Evolutionary conservation across 331 rosid species (phyloP).

Genomic region (Phaseolus coccineus): DNA sequence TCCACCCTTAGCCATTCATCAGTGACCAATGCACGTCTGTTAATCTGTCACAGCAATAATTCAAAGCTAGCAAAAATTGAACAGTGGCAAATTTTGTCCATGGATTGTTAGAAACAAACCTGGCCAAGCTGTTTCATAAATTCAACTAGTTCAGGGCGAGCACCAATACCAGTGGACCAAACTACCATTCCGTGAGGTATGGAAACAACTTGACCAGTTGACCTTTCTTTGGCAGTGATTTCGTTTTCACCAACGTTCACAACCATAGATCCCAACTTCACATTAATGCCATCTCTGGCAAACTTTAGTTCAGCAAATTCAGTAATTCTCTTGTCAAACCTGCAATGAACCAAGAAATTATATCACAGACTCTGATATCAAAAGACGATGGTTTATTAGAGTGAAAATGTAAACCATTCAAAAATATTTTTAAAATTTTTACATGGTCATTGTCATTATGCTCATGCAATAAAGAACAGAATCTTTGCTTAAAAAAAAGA

Average conservation of each 20-base stretch:
- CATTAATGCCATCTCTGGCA: conserved; percentile 84
- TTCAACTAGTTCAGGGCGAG: conserved; percentile 84
- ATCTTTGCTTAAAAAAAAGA: not conserved
- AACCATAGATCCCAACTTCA: conserved; percentile 86
- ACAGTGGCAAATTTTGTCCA: not conserved
- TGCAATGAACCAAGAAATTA: conserved; percentile 41
- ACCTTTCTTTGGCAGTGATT: conserved; percentile 66
- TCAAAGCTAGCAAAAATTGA: conserved; percentile 35
- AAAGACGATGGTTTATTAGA: not conserved
- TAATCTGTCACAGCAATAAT: conserved; percentile 57
- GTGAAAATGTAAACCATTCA: not conserved
- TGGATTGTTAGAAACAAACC: conserved; percentile 61
- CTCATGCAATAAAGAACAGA: not conserved
- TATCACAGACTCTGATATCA: not conserved
- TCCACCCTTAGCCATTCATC: conserved; percentile 96
- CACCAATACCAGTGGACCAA: conserved; percentile 92
- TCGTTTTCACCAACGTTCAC: conserved; percentile 79
- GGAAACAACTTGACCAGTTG: conserved; percentile 63
- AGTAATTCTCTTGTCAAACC: conserved; percentile 95
- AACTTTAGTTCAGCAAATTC: conserved; percentile 87
- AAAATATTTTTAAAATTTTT: not conserved
- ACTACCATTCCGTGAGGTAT: conserved; percentile 91
- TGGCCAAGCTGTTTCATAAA: conserved; percentile 94
- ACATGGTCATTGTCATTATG: not conserved
- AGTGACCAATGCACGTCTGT: conserved; percentile 74